Percentiles rank a stretch among this genome's conserved stretches.
phyloP scores from a whole-genome alignment of 2,329 filamentous ascomycete genomes.

The Aureobasidium sp. region DNA sequence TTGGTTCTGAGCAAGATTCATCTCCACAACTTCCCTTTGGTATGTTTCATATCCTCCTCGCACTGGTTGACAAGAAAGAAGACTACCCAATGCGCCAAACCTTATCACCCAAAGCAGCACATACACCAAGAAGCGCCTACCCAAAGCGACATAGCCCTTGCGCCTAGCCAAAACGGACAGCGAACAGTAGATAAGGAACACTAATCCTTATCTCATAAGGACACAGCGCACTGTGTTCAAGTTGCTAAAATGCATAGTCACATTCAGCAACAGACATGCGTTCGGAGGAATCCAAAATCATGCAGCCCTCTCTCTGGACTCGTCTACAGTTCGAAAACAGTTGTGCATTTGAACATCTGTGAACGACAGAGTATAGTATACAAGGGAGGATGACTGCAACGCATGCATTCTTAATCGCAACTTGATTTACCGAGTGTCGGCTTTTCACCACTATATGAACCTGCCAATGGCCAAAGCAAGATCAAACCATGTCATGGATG shows the following conservation, averaged over 20 bases:
- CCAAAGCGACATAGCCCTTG: background rate
- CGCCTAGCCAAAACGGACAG: background rate
- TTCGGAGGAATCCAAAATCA: too few relatives aligned
- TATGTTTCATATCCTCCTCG: background rate
- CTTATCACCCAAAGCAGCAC: background rate
- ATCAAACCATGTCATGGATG: background rate
- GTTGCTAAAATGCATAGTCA: too few relatives aligned
- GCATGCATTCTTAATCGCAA: background rate
- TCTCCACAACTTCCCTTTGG: background rate
- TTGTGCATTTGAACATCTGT: background rate
- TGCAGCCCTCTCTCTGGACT: background rate
- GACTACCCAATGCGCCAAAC: background rate
- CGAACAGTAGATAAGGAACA: background rate
- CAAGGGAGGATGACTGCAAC: background rate
- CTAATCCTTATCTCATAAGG: too few relatives aligned
- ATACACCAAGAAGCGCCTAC: background rate
- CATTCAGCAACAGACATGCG: too few relatives aligned
- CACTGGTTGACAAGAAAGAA: background rate
- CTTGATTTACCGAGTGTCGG: too few relatives aligned
- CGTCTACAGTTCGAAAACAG: background rate
- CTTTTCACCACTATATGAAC: background rate
- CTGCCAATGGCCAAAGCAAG: background rate
- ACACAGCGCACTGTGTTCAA: too few relatives aligned
- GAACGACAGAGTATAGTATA: background rate
- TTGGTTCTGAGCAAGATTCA: background rate